Evolutionary conservation across 441 rosid genomes (phyloP).

Genomic region (Sinapis alba): DNA sequence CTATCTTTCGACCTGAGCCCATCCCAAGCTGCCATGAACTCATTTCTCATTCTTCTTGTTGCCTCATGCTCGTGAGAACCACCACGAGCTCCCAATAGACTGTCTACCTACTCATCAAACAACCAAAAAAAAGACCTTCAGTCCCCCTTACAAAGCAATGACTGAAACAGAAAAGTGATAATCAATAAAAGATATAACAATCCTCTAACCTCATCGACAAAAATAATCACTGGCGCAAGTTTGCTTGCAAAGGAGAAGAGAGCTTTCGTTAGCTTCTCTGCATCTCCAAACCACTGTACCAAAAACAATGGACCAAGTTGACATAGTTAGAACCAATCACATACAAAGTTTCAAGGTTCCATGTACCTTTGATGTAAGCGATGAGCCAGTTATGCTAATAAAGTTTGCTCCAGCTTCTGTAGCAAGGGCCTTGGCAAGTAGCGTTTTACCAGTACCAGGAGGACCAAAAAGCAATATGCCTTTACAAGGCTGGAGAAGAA

Average conservation of each 20-base stretch:
- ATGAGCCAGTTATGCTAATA: conserved; percentile 90
- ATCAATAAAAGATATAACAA: conserved; percentile 6
- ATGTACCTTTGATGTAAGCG: conserved; percentile 88
- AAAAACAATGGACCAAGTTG: conserved; percentile 13
- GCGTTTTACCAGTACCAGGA: conserved; percentile 97
- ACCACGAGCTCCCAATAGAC: conserved; percentile 93
- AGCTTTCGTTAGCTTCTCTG: conserved; percentile 94
- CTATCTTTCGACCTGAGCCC: conserved; percentile 91
- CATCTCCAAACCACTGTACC: conserved; percentile 95
- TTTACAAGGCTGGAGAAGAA: conserved; percentile 76
- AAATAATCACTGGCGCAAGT: conserved; percentile 85
- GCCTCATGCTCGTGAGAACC: conserved; percentile 92
- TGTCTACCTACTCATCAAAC: conserved; percentile 62
- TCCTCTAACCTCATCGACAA: conserved; percentile 86
- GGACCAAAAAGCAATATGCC: conserved; percentile 95
- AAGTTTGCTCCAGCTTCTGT: conserved; percentile 96
- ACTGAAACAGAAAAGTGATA: not conserved
- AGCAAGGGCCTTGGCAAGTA: conserved; percentile 93
- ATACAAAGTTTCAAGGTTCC: not conserved
- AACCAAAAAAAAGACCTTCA: not conserved
- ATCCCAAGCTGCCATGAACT: conserved; percentile 99
- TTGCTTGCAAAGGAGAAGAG: conserved; percentile 91
- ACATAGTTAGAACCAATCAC: conserved; percentile 20
- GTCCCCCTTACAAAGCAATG: not conserved
- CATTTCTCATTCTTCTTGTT: conserved; percentile 95